These are phyloP conservation scores for Penicillium salamii DNA, from an alignment of 495 filamentous ascomycete species.

Conservation along the genomic window DNA sequence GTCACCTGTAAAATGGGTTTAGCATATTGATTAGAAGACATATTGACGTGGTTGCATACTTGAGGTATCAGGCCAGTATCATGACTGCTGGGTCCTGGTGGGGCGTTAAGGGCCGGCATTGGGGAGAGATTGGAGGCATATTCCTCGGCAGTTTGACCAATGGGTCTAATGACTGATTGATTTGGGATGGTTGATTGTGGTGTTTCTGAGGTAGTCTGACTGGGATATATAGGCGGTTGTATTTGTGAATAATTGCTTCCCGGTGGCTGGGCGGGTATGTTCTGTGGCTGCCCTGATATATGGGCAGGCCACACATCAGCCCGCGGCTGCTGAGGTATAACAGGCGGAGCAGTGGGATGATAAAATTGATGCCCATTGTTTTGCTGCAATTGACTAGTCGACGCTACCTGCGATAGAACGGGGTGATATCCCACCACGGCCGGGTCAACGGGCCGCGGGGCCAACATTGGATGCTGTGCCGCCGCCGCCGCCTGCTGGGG, in stretches of 20 bases:
- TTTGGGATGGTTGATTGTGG: background rate
- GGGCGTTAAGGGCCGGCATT: background rate
- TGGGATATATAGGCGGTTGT: conserved; percentile 1
- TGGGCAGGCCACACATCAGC: conserved; percentile 8
- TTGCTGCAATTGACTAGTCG: background rate
- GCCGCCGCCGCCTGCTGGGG: conserved; percentile 30
- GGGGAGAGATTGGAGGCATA: conserved; percentile 4
- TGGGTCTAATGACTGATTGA: conserved; percentile 7
- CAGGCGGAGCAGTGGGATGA: conserved; percentile 19
- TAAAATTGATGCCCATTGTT: conserved; percentile 15
- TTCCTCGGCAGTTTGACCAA: conserved; percentile 1
- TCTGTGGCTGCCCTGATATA: background rate
- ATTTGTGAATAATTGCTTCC: conserved; percentile 8
- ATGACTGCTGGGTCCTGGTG: background rate
- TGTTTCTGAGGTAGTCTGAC: background rate
- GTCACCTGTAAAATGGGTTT: background rate
- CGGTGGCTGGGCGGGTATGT: background rate
- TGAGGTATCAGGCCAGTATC: background rate
- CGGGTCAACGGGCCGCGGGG: conserved; percentile 27
- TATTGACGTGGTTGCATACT: background rate
- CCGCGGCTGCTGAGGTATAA: conserved; percentile 7
- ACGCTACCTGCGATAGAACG: background rate
- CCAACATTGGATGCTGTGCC: conserved; percentile 33
- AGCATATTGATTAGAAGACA: background rate
- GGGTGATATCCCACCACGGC: conserved; percentile 12